These are phyloP conservation scores for Uronychia setigera DNA, from an alignment of 73 alveolate genomes.

Conservation along the genomic window DNA sequence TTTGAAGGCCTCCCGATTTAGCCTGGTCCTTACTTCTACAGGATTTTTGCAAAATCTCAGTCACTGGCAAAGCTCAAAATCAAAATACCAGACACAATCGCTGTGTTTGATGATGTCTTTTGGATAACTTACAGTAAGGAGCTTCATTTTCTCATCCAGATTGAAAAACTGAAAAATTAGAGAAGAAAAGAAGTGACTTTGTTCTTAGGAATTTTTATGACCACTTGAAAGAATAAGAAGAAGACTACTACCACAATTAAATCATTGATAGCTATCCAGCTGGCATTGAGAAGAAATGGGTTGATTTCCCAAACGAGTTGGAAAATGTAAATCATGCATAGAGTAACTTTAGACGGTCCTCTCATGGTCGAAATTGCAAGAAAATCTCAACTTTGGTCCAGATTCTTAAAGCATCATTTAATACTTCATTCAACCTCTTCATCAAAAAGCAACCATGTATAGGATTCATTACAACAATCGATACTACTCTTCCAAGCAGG, in stretches of 20 bases:
- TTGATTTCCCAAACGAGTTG: conserved; percentile 27
- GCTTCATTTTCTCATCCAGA: background rate
- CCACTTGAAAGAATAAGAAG: conserved; percentile 17
- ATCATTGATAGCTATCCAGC: conserved; percentile 14
- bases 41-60: conserved; percentile 18
- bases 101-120: conserved; percentile 26
- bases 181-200: conserved; percentile 20
- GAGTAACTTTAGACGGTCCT: conserved; percentile 16
- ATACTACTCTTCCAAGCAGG: conserved; percentile 20
- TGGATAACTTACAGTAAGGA: conserved; percentile 40
- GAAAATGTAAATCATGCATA: conserved; percentile 9
- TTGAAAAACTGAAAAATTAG: conserved; percentile 28
- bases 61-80: conserved; percentile 10
- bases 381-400: conserved; percentile 28
- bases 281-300: conserved; percentile 44
- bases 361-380: conserved; percentile 53
- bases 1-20: conserved; percentile 31
- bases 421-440: conserved; percentile 30
- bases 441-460: conserved; percentile 18
- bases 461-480: conserved; percentile 27
- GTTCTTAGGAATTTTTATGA: conserved; percentile 39
- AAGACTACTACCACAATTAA: conserved; percentile 7
- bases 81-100: conserved; percentile 43
- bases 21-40: conserved; percentile 38
- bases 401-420: conserved; percentile 26